Base-by-base conservation (phyloP, 768 basidiomycete genomes). In the Psilocybe cubensis region DNA sequence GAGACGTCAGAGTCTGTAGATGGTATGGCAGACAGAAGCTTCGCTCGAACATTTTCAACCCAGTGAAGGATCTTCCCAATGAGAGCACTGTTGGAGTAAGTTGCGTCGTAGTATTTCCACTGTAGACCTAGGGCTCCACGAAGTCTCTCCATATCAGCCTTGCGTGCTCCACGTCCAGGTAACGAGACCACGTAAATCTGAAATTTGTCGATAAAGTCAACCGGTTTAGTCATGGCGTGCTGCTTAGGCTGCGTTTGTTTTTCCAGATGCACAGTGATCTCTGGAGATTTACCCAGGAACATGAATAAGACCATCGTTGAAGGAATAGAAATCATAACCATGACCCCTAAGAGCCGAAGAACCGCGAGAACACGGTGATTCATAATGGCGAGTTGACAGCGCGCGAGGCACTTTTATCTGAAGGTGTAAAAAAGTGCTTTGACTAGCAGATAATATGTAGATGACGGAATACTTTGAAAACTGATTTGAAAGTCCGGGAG, bases 131-230 rank as follows among this genome's bases (percentile, higher is more conserved):
- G 46, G 4, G 46, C 27, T 1, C 8, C 27, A 4, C 46, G 46
- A 4, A 48, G 46, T 14, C 17, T 28, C 18, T 48, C 46, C 46
- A 48, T 48, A 24, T 48, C 46, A 4, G 28, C 14, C 14, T 20
- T 17, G 1, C 46, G 46, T 20, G 27, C 14, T 9, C 21, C 17
- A 28, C 46, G 46, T 4, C 20, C 27, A 29, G 46, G 46, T 6
- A 48, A 28, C 14, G 46, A 48, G 8, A 48, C 28, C 28, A 48
- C 46, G 18, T 48, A 48, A 29, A 48, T 48, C 46, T 48, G 46
- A 23, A 48, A 9, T 17, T 20, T 27, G 18, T 48, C 46, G 4
- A 48, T 28, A 11, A 48, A 48, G 4, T n/a, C 28, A 29, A 14
- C 12, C 28, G 46, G 46, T 20, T 17, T 48, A 20, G 17, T 9